Evolutionary conservation across 352 stramenopile species (phyloP), one percentile per base, ranked within the genome.

Genomic region (Globisporangium echinulatum): DNA sequence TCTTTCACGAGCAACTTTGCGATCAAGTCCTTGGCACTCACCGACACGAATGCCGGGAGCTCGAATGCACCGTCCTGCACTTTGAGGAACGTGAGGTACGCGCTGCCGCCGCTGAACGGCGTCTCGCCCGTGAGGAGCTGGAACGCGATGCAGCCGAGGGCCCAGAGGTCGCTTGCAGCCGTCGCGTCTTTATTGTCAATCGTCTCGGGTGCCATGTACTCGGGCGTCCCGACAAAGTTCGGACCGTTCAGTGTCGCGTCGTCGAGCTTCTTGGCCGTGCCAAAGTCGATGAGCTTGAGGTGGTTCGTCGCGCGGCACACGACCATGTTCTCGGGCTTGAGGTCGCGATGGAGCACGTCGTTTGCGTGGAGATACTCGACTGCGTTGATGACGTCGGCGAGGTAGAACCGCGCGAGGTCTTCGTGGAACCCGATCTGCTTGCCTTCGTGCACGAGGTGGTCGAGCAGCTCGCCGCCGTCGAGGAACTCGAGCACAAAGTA

Each of bases 261-360:
- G 0, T 47, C 59, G 10, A 93, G 39, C 49, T 91, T 83, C 42
- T 95, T 95, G 39, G 85, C 80, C 6, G 85, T 95, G 0, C 85
- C 85, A 59, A 95, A 95, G 57, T 95, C 85, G 44, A 95, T 87
- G 17, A 95, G 66, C 19, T 82, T 77, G 17, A 93, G 17, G 50
- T 95, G 85, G 4, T 71, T 75, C 52, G 85, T 75, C 1, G 61
- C 49, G 19, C 72, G 70, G 19, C 61, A 74, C 4, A 98, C 80
- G 47, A 98, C 81, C 69, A 99, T 94, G 69, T 99, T 99, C 64
- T 99, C 96, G 0, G 96, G 90, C 66, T 98, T 97, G 17, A 98
- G 63, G 57, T 96, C 83, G 4, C 96, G 82, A 70, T 99, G 96
- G 5, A 99, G 82, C 43, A 99, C 85, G 6, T 88, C 75, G 44